Conservation (phyloP, 306 rosid species). For the Senna tora region DNA sequence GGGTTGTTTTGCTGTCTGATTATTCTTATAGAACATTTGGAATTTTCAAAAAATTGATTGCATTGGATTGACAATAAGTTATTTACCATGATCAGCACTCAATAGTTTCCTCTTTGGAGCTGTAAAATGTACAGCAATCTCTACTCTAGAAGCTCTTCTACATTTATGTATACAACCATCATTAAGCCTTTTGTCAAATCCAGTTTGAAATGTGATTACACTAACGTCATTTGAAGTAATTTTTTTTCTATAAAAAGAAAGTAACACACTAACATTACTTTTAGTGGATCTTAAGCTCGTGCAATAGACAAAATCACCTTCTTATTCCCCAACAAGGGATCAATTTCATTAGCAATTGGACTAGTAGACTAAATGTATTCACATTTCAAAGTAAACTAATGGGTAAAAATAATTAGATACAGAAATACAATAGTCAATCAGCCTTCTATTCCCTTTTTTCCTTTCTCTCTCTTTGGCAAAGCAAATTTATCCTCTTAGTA, state of each 20-base stretch:
- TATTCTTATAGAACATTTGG: neutral
- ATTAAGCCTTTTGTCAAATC: neutral
- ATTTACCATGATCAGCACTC: neutral
- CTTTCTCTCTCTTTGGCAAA: neutral
- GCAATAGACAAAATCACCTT: constrained; percentile 3
- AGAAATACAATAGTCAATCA: neutral
- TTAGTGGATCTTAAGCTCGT: constrained; percentile 20
- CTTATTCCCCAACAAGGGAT: constrained; percentile 6
- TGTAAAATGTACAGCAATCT: neutral
- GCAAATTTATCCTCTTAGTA: constrained; percentile 2
- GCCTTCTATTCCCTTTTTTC: constrained; percentile 2
- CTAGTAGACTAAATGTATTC: constrained; percentile 18
- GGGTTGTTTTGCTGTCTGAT: too few species aligned
- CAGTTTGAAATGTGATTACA: neutral
- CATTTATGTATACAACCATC: neutral
- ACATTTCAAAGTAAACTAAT: constrained; percentile 19
- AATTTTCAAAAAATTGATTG: neutral
- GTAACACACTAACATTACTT: neutral
- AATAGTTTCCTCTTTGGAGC: neutral
- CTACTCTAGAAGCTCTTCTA: neutral
- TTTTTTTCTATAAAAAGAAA: too few species aligned
- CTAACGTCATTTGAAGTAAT: too few species aligned
- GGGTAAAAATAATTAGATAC: constrained; percentile 8
- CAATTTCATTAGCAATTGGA: constrained; percentile 10
- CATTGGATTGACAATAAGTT: neutral